Conservation (phyloP, 139 green algal genomes). For the Medakamo hakoo region DNA sequence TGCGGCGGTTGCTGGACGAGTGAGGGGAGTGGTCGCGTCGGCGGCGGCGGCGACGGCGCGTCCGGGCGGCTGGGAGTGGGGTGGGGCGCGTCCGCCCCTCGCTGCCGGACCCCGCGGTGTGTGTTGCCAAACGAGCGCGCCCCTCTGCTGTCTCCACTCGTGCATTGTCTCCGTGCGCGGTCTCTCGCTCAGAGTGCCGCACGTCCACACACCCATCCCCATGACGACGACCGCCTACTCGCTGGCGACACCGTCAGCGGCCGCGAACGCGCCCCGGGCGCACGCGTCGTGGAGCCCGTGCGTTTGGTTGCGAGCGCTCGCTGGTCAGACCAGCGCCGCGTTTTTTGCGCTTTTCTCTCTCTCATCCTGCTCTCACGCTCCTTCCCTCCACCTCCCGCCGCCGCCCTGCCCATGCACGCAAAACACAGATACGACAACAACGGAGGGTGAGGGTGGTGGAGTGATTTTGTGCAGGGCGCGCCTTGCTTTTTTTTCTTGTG, state of each 20-base stretch:
- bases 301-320: no score
- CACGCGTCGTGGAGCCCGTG: no score
- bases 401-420: not conserved
- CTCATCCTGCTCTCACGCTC: slow-evolving; percentile 1
- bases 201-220: no score
- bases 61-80: slow-evolving; percentile 1
- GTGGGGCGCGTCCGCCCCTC: not conserved
- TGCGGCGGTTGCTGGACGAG: not conserved
- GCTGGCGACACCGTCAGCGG: no score
- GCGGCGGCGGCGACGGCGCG: not conserved
- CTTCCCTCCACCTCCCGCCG: no score
- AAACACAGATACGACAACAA: slow-evolving; percentile 51
- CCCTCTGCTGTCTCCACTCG: no score
- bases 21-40: not conserved
- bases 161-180: no score
- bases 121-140: no score
- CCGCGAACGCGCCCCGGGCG: no score
- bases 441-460: slow-evolving; percentile 29
- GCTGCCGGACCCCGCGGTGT: not conserved
- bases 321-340: no score
- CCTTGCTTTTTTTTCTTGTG: not conserved
- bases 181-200: no score
- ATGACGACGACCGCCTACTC: no score
- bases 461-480: not conserved
- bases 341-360: not conserved